These are phyloP conservation scores for Kockiozyma suomiensis DNA, from an alignment of 805 yeast genomes.

Conservation along the genomic window DNA sequence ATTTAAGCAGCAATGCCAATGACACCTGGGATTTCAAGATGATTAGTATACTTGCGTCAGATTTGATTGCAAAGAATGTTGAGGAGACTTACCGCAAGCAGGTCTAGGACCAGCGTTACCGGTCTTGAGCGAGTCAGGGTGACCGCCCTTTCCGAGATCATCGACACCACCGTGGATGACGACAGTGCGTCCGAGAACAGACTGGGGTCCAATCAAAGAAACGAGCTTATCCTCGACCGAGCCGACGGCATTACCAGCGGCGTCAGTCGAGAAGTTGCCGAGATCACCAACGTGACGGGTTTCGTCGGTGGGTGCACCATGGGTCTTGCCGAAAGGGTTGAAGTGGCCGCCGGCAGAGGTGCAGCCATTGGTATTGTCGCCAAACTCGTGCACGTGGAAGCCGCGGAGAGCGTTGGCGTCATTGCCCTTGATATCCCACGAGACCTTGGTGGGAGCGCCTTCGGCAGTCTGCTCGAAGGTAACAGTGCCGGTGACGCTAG, in stretches of 20 bases:
- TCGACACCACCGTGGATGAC: slow-evolving; percentile 87
- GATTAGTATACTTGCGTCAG: neutral
- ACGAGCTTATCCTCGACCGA: slow-evolving; percentile 73
- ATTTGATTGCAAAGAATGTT: neutral
- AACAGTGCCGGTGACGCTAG: slow-evolving; percentile 85
- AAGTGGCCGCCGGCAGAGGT: slow-evolving; percentile 98
- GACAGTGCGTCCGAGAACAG: slow-evolving; percentile 86
- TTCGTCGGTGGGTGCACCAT: slow-evolving; percentile 87
- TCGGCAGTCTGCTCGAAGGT: slow-evolving; percentile 82
- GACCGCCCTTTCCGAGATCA: slow-evolving; percentile 90
- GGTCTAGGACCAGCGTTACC: slow-evolving; percentile 96
- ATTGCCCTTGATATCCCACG: slow-evolving; percentile 90
- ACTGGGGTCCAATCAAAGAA: slow-evolving; percentile 82
- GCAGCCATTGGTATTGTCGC: slow-evolving; percentile 99
- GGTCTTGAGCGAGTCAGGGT: slow-evolving; percentile 82
- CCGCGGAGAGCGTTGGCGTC: slow-evolving; percentile 88
- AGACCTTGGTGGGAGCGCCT: slow-evolving; percentile 76
- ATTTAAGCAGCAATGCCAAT: slow-evolving; percentile 36
- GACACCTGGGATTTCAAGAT: slow-evolving; percentile 28
- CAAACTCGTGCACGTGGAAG: slow-evolving; percentile 97
- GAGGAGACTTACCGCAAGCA: slow-evolving; percentile 75
- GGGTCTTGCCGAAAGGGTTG: slow-evolving; percentile 85
- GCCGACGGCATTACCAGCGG: slow-evolving; percentile 89
- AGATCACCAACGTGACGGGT: slow-evolving; percentile 90
- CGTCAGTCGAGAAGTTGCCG: slow-evolving; percentile 91